Base-by-base conservation (phyloP, 306 rosid species). In the Luffa acutangula region DNA sequence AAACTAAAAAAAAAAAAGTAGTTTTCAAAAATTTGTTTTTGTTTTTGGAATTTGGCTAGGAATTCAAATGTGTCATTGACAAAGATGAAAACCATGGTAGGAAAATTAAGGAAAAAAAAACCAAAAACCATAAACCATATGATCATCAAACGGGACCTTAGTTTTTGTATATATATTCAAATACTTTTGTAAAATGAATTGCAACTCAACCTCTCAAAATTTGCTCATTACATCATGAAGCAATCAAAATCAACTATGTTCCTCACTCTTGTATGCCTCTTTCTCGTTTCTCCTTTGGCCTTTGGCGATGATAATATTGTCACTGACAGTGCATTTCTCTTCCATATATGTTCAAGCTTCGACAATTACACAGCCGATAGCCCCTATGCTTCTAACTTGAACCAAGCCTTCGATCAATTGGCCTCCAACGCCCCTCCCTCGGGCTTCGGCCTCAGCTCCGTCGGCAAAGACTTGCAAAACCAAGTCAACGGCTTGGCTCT, bases 321-420 rank as follows among this genome's bases (percentile, higher is more conserved):
- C 14, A 92, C 85, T 45, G 82, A 77, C 0, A 81, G 80, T 18
- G 88, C 89, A 42, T 72, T 48, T 31, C 91, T 93, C 43, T 74
- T 81, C 34, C 86, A 89, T 52, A 51, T 84, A 39, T 93, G 97
- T 67, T 91, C 89, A 51, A 80, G 25, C 83, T 70, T 77, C 11
- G 71, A 86, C 43, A 85, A 87, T 81, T 87, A 73, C 87, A 87
- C 96, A 33, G 11, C 87, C 49, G 11, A 65, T 10, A 79, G 64
- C 67, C 81, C 85, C 5, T 86, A 78, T n/a, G 83, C 67, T 36
- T 84, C 81, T 0, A 73, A 79, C 82, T 77, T 86, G 59, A 81
- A 81, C 9, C 48, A 13, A 12, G 46, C 84, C 45, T 70, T 84
- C 76, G 39, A 6, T 39, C 80, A 25, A 14, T 60, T 86, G 13